phyloP scores from a whole-genome alignment of 2,329 filamentous ascomycete genomes.

The Fusarium caatingaense region DNA sequence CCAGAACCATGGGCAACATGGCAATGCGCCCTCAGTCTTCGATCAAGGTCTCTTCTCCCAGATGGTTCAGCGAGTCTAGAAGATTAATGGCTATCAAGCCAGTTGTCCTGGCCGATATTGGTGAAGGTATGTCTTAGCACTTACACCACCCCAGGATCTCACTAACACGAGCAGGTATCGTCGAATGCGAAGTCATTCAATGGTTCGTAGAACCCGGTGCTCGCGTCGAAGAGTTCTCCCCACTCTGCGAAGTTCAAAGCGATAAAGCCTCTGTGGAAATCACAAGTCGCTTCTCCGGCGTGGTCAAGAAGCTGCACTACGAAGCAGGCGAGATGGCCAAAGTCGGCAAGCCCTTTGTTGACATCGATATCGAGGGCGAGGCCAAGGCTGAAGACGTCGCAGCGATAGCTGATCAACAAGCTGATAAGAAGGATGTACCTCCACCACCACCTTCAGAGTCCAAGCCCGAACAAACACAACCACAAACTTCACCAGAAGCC shows the following conservation, averaged over 20 bases:
- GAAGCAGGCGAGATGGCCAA: constrained; percentile 96
- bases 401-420: constrained; percentile 51
- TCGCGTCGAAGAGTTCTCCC: constrained; percentile 96
- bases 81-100: constrained; percentile 74
- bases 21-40: constrained; percentile 46
- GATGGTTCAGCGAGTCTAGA: constrained; percentile 64
- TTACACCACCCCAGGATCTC: not conserved
- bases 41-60: constrained; percentile 49
- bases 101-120: constrained; percentile 85
- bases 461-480: constrained; percentile 23
- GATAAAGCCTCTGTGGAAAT: constrained; percentile 95
- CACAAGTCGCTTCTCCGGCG: constrained; percentile 92
- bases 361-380: constrained; percentile 90
- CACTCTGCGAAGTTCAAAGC: constrained; percentile 96
- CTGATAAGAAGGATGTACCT: constrained; percentile 45
- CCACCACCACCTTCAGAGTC: constrained; percentile 35
- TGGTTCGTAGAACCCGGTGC: constrained; percentile 99
- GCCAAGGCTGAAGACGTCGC: constrained; percentile 61
- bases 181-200: constrained; percentile 98
- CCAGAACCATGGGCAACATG: constrained; percentile 54
- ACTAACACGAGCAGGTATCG: constrained; percentile 74
- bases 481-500: constrained; percentile 5
- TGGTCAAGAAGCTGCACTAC: constrained; percentile 96
- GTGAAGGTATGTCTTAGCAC: constrained; percentile 70
- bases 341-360: constrained; percentile 92